Percentiles rank a stretch among this genome's conserved stretches.
These are phyloP conservation scores for Trichothecium roseum DNA, from an alignment of 2,329 filamentous ascomycete genomes.

Conservation along the genomic window DNA sequence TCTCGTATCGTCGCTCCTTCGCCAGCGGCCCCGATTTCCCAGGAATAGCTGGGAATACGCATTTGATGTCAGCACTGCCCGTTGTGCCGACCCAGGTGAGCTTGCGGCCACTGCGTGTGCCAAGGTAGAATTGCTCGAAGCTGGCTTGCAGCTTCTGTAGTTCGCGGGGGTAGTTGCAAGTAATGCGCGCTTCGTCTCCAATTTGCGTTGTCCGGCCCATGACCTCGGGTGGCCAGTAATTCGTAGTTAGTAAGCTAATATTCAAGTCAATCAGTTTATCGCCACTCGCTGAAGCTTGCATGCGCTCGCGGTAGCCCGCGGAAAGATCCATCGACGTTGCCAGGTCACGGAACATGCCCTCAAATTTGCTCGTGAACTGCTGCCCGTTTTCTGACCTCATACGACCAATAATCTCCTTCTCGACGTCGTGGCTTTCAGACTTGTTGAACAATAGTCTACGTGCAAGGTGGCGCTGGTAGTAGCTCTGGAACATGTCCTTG, in stretches of 20 bases:
- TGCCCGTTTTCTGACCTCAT: constrained; percentile 98
- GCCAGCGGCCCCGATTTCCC: constrained; percentile 54
- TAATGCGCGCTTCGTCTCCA: constrained; percentile 28
- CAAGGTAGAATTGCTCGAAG: constrained; percentile 81
- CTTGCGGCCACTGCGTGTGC: constrained; percentile 77
- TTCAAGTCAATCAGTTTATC: constrained; percentile 60
- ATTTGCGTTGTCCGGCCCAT: constrained; percentile 54
- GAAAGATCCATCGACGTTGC: constrained; percentile 77
- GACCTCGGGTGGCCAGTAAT: constrained; percentile 88
- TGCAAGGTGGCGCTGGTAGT: constrained; percentile 95
- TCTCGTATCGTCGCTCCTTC: constrained; percentile 68
- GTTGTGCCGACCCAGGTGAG: constrained; percentile 68
- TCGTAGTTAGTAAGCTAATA: constrained; percentile 81
- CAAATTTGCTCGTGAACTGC: constrained; percentile 83
- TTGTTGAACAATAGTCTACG: constrained; percentile 80
- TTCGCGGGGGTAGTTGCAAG: constrained; percentile 63
- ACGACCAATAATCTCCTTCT: constrained; percentile 89
- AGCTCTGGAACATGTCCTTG: constrained; percentile 90
- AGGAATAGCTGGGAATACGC: constrained; percentile 60
- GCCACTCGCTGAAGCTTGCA: constrained; percentile 37
- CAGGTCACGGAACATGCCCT: constrained; percentile 98
- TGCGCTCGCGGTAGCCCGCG: constrained; percentile 62
- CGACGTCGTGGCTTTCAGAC: constrained; percentile 81
- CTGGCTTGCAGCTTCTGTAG: constrained; percentile 69
- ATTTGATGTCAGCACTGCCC: constrained; percentile 79